Base-by-base conservation (phyloP, 768 basidiomycete species). In the Leccinellum albellum region DNA sequence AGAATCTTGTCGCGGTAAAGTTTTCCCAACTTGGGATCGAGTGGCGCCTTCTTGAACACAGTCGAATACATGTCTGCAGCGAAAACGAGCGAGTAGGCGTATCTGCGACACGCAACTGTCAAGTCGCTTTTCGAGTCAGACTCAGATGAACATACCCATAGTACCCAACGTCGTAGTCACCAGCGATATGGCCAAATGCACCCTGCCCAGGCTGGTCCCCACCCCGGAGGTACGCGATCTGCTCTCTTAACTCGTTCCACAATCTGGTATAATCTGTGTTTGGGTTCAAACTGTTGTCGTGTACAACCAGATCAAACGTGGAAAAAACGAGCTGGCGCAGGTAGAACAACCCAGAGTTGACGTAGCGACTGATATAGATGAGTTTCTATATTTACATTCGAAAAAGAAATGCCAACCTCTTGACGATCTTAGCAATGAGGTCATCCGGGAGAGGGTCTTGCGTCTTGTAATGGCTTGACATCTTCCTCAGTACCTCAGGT, bases 401-500 rank as follows among this genome's bases (percentile, higher is more conserved):
- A 49, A 13, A 26, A 12, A 17, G 21, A 20, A 3, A 33, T 33
- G 15, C 49, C 13, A 23, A 50, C 86, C 88, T 91, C 73, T 88
- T 83, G 70, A 94, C 81, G 57, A 94, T 80, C 71, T 89, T 91
- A 26, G 84, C 77, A 57, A 94, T 93, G 51, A 68, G 75, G 21
- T 89, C 89, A 2, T 80, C 70, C 3, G 87, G 82, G 15, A 95
- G 77, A 0, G 86, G 81, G 65, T 89, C 76, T 64, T 88, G 79
- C 2, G 85, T 88, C 71, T 89, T 73, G 67, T 86, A 90, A 70
- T 95, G 93, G 64, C 83, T 70, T 17, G 89, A 91, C 85, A 95
- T 88, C 60, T 79, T 75, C 61, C 84, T 76, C 9, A 94, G 78
- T 14, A 91, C 89, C 51, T 82, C 79, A 0, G 85, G 87, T 66